These are phyloP conservation scores for Lentinus polychrous DNA, from an alignment of 1,284 basidiomycete species.

Conservation along the genomic window DNA sequence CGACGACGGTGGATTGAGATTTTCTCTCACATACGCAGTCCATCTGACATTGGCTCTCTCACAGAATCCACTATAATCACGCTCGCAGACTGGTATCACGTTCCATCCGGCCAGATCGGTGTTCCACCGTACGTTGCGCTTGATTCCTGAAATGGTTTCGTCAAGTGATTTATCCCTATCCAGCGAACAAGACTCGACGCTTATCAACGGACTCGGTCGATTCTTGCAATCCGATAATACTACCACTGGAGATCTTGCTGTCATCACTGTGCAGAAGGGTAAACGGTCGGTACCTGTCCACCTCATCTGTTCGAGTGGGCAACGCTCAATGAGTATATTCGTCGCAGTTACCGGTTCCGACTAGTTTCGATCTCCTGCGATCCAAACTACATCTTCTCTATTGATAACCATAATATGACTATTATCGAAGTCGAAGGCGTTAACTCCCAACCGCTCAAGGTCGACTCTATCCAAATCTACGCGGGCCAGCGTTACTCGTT, in stretches of 20 bases:
- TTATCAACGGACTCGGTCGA: slow-evolving; percentile 46
- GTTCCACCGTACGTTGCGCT: neutral
- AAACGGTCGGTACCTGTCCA: slow-evolving; percentile 24
- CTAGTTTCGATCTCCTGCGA: slow-evolving; percentile 37
- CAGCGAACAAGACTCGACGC: slow-evolving; percentile 23
- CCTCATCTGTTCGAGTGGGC: neutral
- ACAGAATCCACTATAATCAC: neutral
- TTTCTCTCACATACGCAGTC: neutral
- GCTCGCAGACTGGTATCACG: neutral
- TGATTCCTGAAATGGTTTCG: neutral
- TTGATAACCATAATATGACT: slow-evolving; percentile 28
- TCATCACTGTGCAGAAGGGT: slow-evolving; percentile 24
- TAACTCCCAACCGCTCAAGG: slow-evolving; percentile 22
- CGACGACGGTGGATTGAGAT: slow-evolving; percentile 25
- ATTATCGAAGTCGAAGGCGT: slow-evolving; percentile 31
- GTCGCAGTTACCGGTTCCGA: slow-evolving; percentile 22
- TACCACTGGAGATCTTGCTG: slow-evolving; percentile 19
- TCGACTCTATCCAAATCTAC: slow-evolving; percentile 31
- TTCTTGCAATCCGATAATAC: slow-evolving; percentile 17
- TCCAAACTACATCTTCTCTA: slow-evolving; percentile 24
- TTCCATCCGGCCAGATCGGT: neutral
- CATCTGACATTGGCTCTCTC: slow-evolving; percentile 1
- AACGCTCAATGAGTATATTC: too few relatives aligned
- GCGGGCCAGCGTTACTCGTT: slow-evolving; percentile 30
- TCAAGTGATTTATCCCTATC: neutral